phyloP scores from a whole-genome alignment of 441 rosid species.

The Raphanus hybrid region DNA sequence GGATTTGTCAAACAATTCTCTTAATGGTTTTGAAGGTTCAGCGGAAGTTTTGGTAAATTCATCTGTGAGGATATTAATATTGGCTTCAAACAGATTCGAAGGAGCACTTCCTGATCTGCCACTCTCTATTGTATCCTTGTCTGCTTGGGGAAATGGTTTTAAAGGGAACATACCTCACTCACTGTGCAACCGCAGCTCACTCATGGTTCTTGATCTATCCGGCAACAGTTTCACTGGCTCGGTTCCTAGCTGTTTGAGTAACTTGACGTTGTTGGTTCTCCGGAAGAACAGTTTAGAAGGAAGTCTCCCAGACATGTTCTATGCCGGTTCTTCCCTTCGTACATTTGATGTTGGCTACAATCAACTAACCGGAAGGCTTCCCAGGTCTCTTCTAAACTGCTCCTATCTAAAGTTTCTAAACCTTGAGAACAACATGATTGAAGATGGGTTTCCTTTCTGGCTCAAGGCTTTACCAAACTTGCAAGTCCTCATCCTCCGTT shows the following conservation, averaged over 20 bases:
- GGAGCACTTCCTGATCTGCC: conserved; percentile 15
- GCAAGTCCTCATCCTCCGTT: conserved; percentile 55
- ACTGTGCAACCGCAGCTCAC: conserved; percentile 40
- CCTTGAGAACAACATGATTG: conserved; percentile 48
- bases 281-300: conserved; percentile 49
- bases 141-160: conserved; percentile 42
- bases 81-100: neutral
- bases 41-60: neutral
- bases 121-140: conserved; percentile 15
- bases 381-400: conserved; percentile 54
- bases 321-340: conserved; percentile 23
- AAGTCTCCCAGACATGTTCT: conserved; percentile 33
- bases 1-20: neutral
- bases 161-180: conserved; percentile 44
- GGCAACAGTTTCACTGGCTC: conserved; percentile 24
- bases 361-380: conserved; percentile 44
- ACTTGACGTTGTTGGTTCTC: conserved; percentile 42
- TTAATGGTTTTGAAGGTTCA: neutral
- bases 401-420: conserved; percentile 42
- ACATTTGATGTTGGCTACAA: conserved; percentile 53
- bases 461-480: conserved; percentile 45
- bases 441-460: conserved; percentile 57
- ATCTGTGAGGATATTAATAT: neutral
- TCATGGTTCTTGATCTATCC: conserved; percentile 32
- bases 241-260: conserved; percentile 31